Evolutionary conservation across 305 asterid genomes (phyloP), one percentile per base, ranked within the genome.

Genomic region (Nicotiana rustica): DNA sequence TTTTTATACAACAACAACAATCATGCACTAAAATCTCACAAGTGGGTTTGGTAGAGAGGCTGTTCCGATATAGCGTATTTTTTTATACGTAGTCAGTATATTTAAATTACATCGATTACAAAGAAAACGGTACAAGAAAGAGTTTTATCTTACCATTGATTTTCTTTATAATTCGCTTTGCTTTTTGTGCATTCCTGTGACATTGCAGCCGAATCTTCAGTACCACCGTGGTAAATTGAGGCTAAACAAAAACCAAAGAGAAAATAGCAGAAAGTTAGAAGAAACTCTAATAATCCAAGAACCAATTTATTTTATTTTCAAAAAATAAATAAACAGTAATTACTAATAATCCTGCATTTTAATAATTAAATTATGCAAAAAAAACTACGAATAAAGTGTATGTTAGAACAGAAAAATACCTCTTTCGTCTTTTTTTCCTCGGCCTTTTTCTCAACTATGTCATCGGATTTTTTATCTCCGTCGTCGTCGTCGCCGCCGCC

Each of bases 161-260:
- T 41, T 94, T 88, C 82, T 69, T 67, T 71, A 95, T 89, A 78
- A 89, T 85, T 78, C 93, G 82, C 89, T 88, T 92, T 71, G 93
- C 89, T 86, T 91, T 95, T 59, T 81, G 83, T 1, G 94, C 94
- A 79, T 95, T 91, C 68, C 95, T 97, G 57, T 93, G 94, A 64
- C 97, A 95, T 82, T 93, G 98, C 81, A 91, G 84, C 76, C 81
- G 90, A 83, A 91, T 90, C 87, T 92, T 93, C 89, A 93, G 82
- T 83, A 84, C 90, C 81, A 91, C 90, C 5, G 90, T 89, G 62
- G 83, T 90, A 67, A 85, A 87, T 65, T 67, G 93, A 73, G 83
- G 89, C 97, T 93, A 83, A 64, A 86, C 78, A 33, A 73, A 59
- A 77, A 71, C 81, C 79, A 73, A 80, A 29, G 14, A 25, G n/a